Evolutionary conservation across 768 basidiomycete species (phyloP).

Genomic region (Myochromella boudieri): DNA sequence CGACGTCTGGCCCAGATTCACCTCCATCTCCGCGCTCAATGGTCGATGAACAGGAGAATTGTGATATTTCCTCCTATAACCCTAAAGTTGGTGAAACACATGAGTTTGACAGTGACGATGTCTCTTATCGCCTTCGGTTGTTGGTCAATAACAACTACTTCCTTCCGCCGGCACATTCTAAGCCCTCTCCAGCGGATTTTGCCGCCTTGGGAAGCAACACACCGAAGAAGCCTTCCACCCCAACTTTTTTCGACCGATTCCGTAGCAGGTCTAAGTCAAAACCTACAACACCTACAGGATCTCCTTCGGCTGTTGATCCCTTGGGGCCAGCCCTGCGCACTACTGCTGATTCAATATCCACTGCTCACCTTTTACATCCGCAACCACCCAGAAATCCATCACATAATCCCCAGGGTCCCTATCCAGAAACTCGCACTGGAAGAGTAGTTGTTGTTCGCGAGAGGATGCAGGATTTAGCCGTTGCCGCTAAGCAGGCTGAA

Average conservation of each 20-base stretch:
- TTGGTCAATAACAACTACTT: slow-evolving; percentile 89
- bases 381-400: slow-evolving; percentile 35
- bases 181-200: slow-evolving; percentile 71
- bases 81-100: slow-evolving; percentile 49
- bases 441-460: slow-evolving; percentile 85
- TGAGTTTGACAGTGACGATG: slow-evolving; percentile 71
- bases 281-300: slow-evolving; percentile 47
- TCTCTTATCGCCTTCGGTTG: slow-evolving; percentile 79
- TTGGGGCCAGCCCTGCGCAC: slow-evolving; percentile 55
- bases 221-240: slow-evolving; percentile 48
- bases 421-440: slow-evolving; percentile 38
- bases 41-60: slow-evolving; percentile 38
- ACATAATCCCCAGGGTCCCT: slow-evolving; percentile 35
- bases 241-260: slow-evolving; percentile 71
- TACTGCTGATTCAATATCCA: slow-evolving; percentile 62
- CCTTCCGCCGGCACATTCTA: slow-evolving; percentile 83
- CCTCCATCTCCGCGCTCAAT: slow-evolving; percentile 63
- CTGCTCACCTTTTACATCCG: slow-evolving; percentile 33
- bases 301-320: slow-evolving; percentile 33
- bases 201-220: slow-evolving; percentile 35
- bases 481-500: slow-evolving; percentile 76
- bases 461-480: slow-evolving; percentile 67
- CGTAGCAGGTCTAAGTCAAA: slow-evolving; percentile 70
- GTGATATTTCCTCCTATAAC: slow-evolving; percentile 46
- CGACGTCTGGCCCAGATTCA: slow-evolving; percentile 62